Base-by-base conservation (phyloP, 2,329 filamentous ascomycete genomes). In the Mycosphaerella sp. region DNA sequence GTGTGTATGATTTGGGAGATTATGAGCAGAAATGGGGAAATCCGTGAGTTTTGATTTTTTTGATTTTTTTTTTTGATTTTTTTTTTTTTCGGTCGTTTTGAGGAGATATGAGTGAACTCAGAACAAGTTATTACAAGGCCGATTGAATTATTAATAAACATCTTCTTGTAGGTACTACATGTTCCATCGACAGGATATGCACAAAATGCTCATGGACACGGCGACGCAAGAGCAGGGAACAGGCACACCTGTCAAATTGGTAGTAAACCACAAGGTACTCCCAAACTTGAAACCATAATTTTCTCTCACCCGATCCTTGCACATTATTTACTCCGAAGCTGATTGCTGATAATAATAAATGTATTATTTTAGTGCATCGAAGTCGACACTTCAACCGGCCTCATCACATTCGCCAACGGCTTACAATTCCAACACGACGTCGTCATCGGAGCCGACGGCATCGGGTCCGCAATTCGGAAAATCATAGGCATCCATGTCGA, bases 121-220 rank as follows among this genome's bases (percentile, higher is more conserved):
- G 23, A 44, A 34, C 2, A 4, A 40, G 29, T 21, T 6, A 32
- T 7, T 17, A 17, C 14, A 17, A 17, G 14, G 14, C 14, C 14
- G 14, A 17, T 17, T 17, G 14, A 17, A 17, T 17, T 17, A 17
- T 17, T 17, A 17, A 17, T 17, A 17, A 17, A 17, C 14, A 34
- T 4, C 10, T 43, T 53, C 14, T 40, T 48, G 6, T 32, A 59
- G 58, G 26, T 84, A 85, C 66, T 82, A 85, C 67, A 85, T 85
- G 81, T 86, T 86, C 60, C 83, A 86, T 63, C 74, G 83, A 0
- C 80, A 84, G 62, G 77, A 85, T 57, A 86, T 86, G 83, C 84
- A 86, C 61, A 65, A 72, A 6, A 85, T 86, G 82, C 67, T 86
- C 23, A 83, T 78, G 71, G 80, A 84, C 17, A 72, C 74, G 47